phyloP scores from a whole-genome alignment of 345 rosid genomes.

The Arabidopsis arenosa region DNA sequence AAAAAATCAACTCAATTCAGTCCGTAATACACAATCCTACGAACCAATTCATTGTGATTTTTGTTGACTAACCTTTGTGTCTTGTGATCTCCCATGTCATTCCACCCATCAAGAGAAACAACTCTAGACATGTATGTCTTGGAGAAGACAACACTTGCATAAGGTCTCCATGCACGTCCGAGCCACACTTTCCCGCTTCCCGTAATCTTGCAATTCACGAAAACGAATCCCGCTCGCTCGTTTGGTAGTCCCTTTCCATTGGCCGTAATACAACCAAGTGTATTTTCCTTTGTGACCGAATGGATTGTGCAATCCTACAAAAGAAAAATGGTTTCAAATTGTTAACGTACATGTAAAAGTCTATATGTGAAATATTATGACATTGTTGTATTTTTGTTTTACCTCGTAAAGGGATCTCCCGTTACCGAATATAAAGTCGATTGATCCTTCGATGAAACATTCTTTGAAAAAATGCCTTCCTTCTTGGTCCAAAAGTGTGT shows the following conservation, averaged over 20 bases:
- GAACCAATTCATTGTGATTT: not conserved
- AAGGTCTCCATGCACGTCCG: conserved; percentile 72
- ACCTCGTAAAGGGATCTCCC: no score
- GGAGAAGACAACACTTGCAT: conserved; percentile 64
- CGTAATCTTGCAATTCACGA: conserved; percentile 53
- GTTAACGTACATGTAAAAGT: no score
- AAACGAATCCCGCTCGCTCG: conserved; percentile 59
- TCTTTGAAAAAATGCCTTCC: no score
- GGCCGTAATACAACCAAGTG: conserved; percentile 52
- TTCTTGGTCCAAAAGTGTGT: no score
- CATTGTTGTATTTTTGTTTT: no score
- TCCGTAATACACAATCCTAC: no score
- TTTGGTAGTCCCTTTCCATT: conserved; percentile 48
- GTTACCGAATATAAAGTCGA: no score
- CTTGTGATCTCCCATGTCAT: conserved; percentile 57
- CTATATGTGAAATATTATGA: no score
- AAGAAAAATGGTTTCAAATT: no score
- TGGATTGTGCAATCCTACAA: conserved; percentile 49
- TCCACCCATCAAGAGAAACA: conserved; percentile 58
- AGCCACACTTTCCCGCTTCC: conserved; percentile 68
- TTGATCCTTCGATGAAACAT: no score
- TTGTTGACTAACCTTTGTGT: conserved; percentile 57
- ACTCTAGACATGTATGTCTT: conserved; percentile 61
- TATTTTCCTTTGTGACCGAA: conserved; percentile 47
- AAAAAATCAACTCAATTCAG: no score